These are phyloP conservation scores for Podila minutissima DNA, from an alignment of 192 early-diverging fungal genomes.

Conservation along the genomic window DNA sequence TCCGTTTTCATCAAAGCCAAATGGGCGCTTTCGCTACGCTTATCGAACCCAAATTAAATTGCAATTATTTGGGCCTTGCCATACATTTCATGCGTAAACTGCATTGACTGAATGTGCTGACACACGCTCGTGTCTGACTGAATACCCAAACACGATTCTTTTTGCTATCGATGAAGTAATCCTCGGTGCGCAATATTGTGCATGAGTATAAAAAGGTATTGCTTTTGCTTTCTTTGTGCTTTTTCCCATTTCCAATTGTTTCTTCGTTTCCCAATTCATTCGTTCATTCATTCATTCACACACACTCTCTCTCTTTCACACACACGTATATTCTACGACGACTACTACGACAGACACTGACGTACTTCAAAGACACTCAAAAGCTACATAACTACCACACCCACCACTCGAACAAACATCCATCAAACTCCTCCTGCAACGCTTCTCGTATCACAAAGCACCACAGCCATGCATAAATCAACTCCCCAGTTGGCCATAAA, in stretches of 20 bases:
- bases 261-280: not conserved
- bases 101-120: not conserved
- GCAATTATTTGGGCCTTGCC: too few relatives aligned
- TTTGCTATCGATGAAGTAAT: too few relatives aligned
- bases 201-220: not conserved
- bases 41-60: too few relatives aligned
- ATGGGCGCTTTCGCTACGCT: too few relatives aligned
- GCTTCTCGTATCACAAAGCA: not conserved
- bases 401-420: not conserved
- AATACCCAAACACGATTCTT: not conserved
- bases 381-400: not conserved
- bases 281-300: not conserved
- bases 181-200: too few relatives aligned
- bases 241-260: not conserved
- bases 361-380: not conserved
- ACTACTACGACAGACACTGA: not conserved
- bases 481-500: constrained; percentile 19
- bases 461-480: constrained; percentile 5
- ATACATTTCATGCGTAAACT: too few relatives aligned
- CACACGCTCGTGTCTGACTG: not conserved
- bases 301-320: not conserved
- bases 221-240: not conserved
- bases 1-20: too few relatives aligned
- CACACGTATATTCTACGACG: not conserved
- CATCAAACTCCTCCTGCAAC: too few relatives aligned